phyloP scores from a whole-genome alignment of 345 rosid genomes.

The Schrenkiella parvula region DNA sequence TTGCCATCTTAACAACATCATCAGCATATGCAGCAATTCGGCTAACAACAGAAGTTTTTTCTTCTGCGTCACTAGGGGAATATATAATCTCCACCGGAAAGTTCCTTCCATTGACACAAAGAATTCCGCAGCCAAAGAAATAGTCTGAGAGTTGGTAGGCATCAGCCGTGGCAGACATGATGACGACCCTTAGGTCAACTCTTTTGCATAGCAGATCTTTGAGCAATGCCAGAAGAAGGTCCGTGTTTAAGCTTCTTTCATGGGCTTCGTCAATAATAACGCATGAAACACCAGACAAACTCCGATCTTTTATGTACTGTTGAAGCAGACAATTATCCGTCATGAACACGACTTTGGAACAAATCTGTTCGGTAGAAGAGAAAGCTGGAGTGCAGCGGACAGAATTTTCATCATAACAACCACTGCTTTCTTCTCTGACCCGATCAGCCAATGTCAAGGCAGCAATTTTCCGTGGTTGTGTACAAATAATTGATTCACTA shows the following conservation, averaged over 20 bases:
- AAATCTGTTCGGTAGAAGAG: slow-evolving; percentile 51
- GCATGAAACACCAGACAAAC: slow-evolving; percentile 73
- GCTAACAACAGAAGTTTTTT: slow-evolving; percentile 33
- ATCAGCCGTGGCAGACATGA: slow-evolving; percentile 98
- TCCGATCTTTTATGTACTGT: slow-evolving; percentile 59
- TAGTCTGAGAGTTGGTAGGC: slow-evolving; percentile 70
- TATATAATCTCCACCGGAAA: slow-evolving; percentile 78
- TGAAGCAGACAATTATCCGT: slow-evolving; percentile 86
- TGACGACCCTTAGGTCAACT: slow-evolving; percentile 61
- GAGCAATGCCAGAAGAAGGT: slow-evolving; percentile 75
- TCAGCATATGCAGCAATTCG: slow-evolving; percentile 53
- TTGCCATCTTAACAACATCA: slow-evolving; percentile 58
- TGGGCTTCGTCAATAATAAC: slow-evolving; percentile 90
- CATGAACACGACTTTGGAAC: slow-evolving; percentile 64
- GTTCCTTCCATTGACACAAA: slow-evolving; percentile 61
- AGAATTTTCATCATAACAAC: slow-evolving; percentile 56
- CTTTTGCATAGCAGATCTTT: slow-evolving; percentile 56
- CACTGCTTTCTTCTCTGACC: slow-evolving; percentile 69
- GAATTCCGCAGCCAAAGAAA: slow-evolving; percentile 59
- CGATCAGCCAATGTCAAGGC: slow-evolving; percentile 68
- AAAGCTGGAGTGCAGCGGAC: slow-evolving; percentile 51
- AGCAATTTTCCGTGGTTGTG: slow-evolving; percentile 90
- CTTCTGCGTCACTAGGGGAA: slow-evolving; percentile 42
- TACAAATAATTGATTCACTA: slow-evolving; percentile 61
- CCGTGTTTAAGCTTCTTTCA: slow-evolving; percentile 93